Base-by-base conservation (phyloP, 2,329 filamentous ascomycete species). In the Fusarium gaditjirri region DNA sequence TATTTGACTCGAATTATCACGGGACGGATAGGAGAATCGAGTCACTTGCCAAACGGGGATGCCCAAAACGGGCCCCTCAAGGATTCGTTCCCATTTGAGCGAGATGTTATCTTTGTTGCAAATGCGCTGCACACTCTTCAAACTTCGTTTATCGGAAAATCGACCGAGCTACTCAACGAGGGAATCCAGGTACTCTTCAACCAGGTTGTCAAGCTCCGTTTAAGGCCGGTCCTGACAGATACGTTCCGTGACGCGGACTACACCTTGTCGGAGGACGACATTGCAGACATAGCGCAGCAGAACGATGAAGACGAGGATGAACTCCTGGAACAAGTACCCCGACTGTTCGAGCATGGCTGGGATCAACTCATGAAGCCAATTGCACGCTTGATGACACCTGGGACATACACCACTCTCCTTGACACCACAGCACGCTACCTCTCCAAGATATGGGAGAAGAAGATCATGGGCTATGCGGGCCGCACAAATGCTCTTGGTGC, bases 201-300 rank as follows among this genome's bases (percentile, higher is more conserved):
- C 77, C 92, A 95, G 77, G 93, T 98, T 4, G 88, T 98, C 76
- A 95, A 95, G 78, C 89, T 91, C 4, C 93, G 95, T 16, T 86
- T 99, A 19, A 91, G 95, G 1, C 94, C 94, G 0, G 91, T 98
- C 6, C 86, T 99, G 16, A 89, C 90, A 23, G 95, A 99, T 65
- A 91, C 94, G 0, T 98, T 98, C 86, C 92, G 95, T 46, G 95
- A 98, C 77, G 89, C 93, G 27, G 94, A 98, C 81, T 99, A 99
- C 82, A 87, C 90, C 13, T 85, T 94, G 7, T 86, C 86, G 2
- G 88, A 91, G 68, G 87, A 90, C 44, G 90, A 92, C 58, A 80
- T 91, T 17, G 83, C 83, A 14, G 89, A 91, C 31, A 80, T 87
- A 11, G 87, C 87, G 12, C 83, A 84, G 47, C 84, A 87, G 65